These are phyloP conservation scores for Xylaria nigripes DNA, from an alignment of 495 filamentous ascomycete species.

Conservation along the genomic window DNA sequence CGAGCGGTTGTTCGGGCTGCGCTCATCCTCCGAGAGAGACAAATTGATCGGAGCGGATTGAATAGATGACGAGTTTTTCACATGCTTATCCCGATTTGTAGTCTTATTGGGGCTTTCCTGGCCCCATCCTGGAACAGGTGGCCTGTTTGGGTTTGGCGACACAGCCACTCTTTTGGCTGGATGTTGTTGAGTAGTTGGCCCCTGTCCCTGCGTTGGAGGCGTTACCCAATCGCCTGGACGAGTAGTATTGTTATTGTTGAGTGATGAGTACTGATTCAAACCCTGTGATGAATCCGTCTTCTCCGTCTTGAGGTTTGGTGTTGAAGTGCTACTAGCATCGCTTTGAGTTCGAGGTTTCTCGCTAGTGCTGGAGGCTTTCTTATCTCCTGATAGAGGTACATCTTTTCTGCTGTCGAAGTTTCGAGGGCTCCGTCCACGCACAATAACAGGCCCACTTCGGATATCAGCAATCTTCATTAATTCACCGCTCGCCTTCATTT, in stretches of 20 bases:
- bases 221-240: conserved; percentile 16
- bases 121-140: conserved; percentile 30
- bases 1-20: conserved; percentile 38
- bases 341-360: conserved; percentile 25
- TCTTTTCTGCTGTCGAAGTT: conserved; percentile 64
- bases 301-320: conserved; percentile 27
- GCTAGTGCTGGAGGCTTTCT: conserved; percentile 20
- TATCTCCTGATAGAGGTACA: conserved; percentile 49
- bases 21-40: conserved; percentile 68
- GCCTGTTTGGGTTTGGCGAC: conserved; percentile 27
- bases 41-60: conserved; percentile 55
- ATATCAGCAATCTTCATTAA: conserved; percentile 52
- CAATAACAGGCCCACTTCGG: conserved; percentile 58
- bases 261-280: conserved; percentile 30
- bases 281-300: conserved; percentile 26
- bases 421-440: conserved; percentile 56
- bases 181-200: conserved; percentile 19
- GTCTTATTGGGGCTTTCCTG: conserved; percentile 15
- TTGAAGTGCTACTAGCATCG: conserved; percentile 18
- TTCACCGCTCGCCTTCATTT: conserved; percentile 52
- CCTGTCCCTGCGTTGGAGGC: conserved; percentile 12
- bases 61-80: conserved; percentile 21
- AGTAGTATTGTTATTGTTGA: conserved; percentile 22
- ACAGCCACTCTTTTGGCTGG: conserved; percentile 30
- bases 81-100: conserved; percentile 12